Evolutionary conservation across 2,329 filamentous ascomycete genomes (phyloP), one percentile per base, ranked within the genome.

Genomic region (Ceratocystis albifundus): DNA sequence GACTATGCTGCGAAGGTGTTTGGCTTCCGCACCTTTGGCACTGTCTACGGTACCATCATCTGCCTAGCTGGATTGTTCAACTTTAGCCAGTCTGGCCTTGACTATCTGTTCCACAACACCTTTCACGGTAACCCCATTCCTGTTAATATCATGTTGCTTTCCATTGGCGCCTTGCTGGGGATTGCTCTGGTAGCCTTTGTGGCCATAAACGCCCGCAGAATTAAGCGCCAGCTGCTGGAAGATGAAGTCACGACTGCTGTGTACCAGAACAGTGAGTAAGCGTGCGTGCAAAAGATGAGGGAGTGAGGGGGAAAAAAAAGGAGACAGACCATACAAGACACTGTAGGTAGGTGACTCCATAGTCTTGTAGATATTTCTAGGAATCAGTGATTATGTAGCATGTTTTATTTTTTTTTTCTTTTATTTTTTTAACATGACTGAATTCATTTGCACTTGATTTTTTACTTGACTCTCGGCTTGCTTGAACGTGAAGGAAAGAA

Each of bases 1-100:
- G 91, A 96, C 76, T 96, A 95, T 74, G 84, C 85, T 22, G 90
- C 90, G 68, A 96, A 96, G 76, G 90, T 96, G 45, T 96, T 96
- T 74, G 91, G 91, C 17, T 96, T 96, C 76, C 82, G 86, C 68
- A 96, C 90, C 0, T 96, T 96, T 71, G 92, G 91, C 59, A 96
- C 89, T 67, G 90, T 96, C n/a, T 96, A 96, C 75, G 91, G 91
- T 10, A 81, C 92, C 22, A 88, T 96, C 70, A 96, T 96, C 71
- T 95, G 89, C 75, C 77, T 94, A 1, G 87, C 90, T 0, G 91
- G 92, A 0, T 74, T 96, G 0, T 81, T 91, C 72, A 96, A 95
- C 75, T 92, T 96, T 72, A 84, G 84, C 0, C 90, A 96, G 77
- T 87, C 87, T 4, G 90, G 83, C 0, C 79, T 96, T 44, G 91